Percentiles rank a stretch among this genome's conserved stretches.
These are phyloP conservation scores for Leucogyrophana mollusca DNA, from an alignment of 768 basidiomycete genomes.

Conservation along the genomic window DNA sequence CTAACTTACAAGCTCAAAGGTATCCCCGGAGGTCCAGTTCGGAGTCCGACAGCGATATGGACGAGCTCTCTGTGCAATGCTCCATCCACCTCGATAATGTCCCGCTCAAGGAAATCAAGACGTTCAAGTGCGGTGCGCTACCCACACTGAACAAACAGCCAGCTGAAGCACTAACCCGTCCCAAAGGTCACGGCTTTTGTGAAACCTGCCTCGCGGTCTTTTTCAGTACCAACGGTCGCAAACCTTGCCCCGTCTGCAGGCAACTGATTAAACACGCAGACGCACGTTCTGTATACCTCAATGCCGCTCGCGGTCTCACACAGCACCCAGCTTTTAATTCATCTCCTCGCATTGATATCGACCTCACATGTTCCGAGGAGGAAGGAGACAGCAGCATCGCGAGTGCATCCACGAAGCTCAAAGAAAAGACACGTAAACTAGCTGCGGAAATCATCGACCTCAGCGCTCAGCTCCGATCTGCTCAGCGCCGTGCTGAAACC, in stretches of 20 bases:
- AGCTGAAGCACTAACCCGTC: not conserved
- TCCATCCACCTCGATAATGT: constrained; percentile 31
- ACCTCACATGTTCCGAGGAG: constrained; percentile 1
- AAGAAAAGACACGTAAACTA: constrained; percentile 5
- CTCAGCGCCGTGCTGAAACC: constrained; percentile 2
- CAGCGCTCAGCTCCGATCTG: constrained; percentile 5
- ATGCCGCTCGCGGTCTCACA: constrained; percentile 13
- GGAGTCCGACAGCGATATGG: no score
- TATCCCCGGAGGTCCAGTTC: no score
- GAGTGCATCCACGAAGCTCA: not conserved
- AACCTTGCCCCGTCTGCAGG: constrained; percentile 28
- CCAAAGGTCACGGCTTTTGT: constrained; percentile 33
- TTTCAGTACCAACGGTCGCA: constrained; percentile 9
- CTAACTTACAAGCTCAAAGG: no score
- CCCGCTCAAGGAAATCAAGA: constrained; percentile 23
- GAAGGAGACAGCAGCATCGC: not conserved
- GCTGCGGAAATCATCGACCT: constrained; percentile 1
- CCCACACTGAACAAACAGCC: not conserved
- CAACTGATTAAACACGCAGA: constrained; percentile 25
- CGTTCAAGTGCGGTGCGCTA: constrained; percentile 28
- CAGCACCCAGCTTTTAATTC: not conserved
- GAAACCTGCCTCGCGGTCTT: constrained; percentile 25
- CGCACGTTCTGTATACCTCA: constrained; percentile 25
- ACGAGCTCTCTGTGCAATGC: constrained; percentile 25
- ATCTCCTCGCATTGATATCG: not conserved